Conservation (phyloP, 2,329 filamentous ascomycete species). For the Aspergillus piperis region DNA sequence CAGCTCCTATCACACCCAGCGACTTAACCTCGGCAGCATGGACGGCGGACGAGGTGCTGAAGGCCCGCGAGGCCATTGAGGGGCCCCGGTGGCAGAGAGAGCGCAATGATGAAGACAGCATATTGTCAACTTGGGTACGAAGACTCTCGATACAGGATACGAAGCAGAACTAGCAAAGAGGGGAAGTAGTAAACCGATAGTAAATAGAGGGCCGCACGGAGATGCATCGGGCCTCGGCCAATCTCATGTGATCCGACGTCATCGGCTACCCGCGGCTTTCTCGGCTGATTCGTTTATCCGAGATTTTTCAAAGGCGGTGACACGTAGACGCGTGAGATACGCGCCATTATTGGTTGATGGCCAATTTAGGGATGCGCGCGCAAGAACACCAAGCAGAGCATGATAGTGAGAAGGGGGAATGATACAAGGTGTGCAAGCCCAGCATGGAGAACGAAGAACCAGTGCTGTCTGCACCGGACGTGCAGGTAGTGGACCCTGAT, state of each 20-base stretch:
- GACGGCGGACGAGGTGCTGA: slow-evolving; percentile 67
- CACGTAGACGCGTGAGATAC: slow-evolving; percentile 34
- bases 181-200: slow-evolving; percentile 15
- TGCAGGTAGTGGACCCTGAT: slow-evolving; percentile 76
- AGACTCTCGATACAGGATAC: neutral
- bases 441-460: slow-evolving; percentile 42
- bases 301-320: slow-evolving; percentile 12
- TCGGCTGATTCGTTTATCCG: slow-evolving; percentile 21
- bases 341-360: slow-evolving; percentile 26
- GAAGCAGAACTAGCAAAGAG: slow-evolving; percentile 3
- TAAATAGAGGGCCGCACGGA: neutral
- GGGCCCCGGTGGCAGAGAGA: slow-evolving; percentile 34
- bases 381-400: neutral
- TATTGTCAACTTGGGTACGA: slow-evolving; percentile 13
- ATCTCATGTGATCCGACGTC: slow-evolving; percentile 31
- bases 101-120: slow-evolving; percentile 42
- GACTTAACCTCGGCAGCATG: slow-evolving; percentile 75
- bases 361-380: neutral
- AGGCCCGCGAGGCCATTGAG: slow-evolving; percentile 53
- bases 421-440: slow-evolving; percentile 9
- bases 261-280: slow-evolving; percentile 35
- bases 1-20: slow-evolving; percentile 88
- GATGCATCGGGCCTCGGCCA: neutral
- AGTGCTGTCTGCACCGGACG: slow-evolving; percentile 46
- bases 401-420: neutral